Base-by-base conservation (phyloP, 2,329 filamentous ascomycete genomes). In the Cordyceps militaris region DNA sequence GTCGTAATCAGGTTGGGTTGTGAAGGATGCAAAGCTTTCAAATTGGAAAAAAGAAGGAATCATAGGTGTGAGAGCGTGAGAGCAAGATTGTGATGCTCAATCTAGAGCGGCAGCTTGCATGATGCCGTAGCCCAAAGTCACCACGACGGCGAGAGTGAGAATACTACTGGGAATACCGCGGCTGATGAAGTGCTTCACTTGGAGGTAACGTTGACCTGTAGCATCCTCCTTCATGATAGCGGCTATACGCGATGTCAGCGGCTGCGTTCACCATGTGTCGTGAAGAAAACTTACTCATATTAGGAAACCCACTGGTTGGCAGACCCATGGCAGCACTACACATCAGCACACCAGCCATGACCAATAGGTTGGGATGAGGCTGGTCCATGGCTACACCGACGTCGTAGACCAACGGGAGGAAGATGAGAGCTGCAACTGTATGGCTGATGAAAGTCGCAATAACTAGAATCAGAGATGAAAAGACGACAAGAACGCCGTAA, bases 201-300 rank as follows among this genome's bases (percentile, higher is more conserved):
- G 80, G 56, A 99, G 80, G 69, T 99, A 99, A 57, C 94, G 81
- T 69, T 96, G 90, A 9, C 94, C 94, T 0, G 92, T 95, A 0
- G 89, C 83, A 66, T 99, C 93, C 74, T 99, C 94, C 80, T 97
- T 97, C 94, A 99, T 97, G 67, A 99, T 97, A 4, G 94, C 94
- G 67, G 94, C 91, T 95, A 52, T 16, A 44, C 8, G 6, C 30
- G 6, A 49, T 46, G 60, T 69, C 60, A 71, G 67, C 21, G 26
- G 1, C 11, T 6, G 13, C 14, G 43, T 40, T 56, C 28, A 26
- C 59, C 43, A 16, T 38, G 59, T 52, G 58, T 32, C 28, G 43
- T 43, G 59, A 23, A 38, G 40, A 11, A 58, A 47, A 88, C 91
- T 80, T 83, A 96, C 92, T 99, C 94, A 99, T 99, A 66, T 99